Percentiles rank a stretch among this genome's conserved stretches.
Conservation (phyloP, 148 eudicot species). For the Silene uniflora region DNA sequence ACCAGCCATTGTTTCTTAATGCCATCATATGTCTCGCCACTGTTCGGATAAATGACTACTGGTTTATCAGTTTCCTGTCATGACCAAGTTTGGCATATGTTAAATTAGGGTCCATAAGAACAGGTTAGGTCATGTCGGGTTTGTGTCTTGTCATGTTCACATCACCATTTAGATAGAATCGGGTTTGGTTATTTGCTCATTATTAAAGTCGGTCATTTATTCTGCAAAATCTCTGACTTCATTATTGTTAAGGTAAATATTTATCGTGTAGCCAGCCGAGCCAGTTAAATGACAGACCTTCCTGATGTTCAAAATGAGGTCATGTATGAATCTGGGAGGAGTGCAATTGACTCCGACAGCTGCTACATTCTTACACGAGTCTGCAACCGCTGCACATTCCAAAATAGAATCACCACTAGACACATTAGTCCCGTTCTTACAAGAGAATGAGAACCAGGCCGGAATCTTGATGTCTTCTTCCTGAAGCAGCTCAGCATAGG, state of each 20-base stretch:
- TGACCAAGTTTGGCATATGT: not conserved
- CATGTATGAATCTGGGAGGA: constrained; percentile 72
- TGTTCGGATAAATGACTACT: constrained; percentile 84
- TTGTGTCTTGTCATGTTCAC: not conserved
- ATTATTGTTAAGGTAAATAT: no score
- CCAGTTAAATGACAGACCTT: constrained; percentile 40
- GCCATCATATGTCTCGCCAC: constrained; percentile 85
- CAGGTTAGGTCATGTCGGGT: not conserved
- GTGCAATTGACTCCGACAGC: constrained; percentile 89
- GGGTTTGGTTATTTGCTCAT: no score
- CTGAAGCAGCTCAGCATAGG: constrained; percentile 72
- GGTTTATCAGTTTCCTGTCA: constrained; percentile 72
- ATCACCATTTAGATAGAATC: not conserved
- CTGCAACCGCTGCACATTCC: constrained; percentile 71
- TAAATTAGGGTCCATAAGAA: not conserved
- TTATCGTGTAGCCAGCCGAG: no score
- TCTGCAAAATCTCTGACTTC: no score
- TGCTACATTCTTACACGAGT: constrained; percentile 58
- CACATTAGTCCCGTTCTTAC: constrained; percentile 80
- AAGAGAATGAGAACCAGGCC: constrained; percentile 87
- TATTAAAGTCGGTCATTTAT: no score
- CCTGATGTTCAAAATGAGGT: constrained; percentile 52
- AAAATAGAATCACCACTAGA: constrained; percentile 82
- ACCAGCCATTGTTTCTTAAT: constrained; percentile 85
- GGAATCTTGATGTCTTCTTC: constrained; percentile 70